Conservation (phyloP, 345 rosid species). For the Limnanthes douglasii region DNA sequence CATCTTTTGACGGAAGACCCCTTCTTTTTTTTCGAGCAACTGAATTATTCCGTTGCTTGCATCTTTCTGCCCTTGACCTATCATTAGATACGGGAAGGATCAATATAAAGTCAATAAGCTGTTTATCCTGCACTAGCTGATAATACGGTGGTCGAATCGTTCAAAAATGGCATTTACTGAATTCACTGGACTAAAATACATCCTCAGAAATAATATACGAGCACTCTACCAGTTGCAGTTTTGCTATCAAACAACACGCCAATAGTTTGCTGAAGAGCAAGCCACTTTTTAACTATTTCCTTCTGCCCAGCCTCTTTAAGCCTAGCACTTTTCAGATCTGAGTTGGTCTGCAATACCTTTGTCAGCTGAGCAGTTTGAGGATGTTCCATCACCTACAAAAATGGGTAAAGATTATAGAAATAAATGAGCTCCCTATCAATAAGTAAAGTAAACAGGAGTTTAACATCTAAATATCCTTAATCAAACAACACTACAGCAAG, state of each 20-base stretch:
- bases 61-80: constrained; percentile 57
- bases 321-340: constrained; percentile 52
- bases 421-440: too few species aligned
- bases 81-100: constrained; percentile 2
- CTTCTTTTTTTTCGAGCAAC: constrained; percentile 94
- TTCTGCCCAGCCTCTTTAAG: constrained; percentile 19
- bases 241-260: constrained; percentile 69
- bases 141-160: neutral
- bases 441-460: too few species aligned
- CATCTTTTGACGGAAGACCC: constrained; percentile 92
- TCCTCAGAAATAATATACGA: constrained; percentile 2
- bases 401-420: too few species aligned
- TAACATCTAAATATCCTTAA: too few species aligned
- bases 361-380: constrained; percentile 66
- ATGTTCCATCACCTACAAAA: constrained; percentile 74
- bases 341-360: constrained; percentile 56
- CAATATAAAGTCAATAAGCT: too few species aligned
- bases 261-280: constrained; percentile 76
- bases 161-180: neutral
- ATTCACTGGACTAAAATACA: too few species aligned
- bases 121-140: neutral
- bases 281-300: constrained; percentile 41
- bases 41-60: constrained; percentile 61
- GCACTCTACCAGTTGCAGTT: constrained; percentile 47
- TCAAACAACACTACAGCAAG: too few species aligned